These are phyloP conservation scores for Pulveroboletus ravenelii DNA, from an alignment of 768 basidiomycete species.

Conservation along the genomic window DNA sequence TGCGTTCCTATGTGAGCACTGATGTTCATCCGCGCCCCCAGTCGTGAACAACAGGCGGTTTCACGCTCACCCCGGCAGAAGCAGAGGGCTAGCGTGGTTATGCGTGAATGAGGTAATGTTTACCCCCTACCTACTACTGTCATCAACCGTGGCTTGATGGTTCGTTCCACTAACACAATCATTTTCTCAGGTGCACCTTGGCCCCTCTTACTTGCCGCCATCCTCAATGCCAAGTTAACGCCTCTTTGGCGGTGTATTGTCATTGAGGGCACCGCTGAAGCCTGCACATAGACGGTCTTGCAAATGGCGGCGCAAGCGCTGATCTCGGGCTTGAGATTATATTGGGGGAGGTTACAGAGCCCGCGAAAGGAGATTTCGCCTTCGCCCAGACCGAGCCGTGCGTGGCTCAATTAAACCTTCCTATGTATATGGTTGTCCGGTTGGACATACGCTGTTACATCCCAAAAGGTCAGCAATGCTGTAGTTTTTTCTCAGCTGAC, in stretches of 20 bases:
- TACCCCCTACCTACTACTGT: background rate
- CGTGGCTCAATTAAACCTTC: slow-evolving; percentile 71
- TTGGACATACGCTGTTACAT: slow-evolving; percentile 6
- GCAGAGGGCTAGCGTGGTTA: slow-evolving; percentile 73
- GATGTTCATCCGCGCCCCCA: slow-evolving; percentile 22
- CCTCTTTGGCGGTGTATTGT: slow-evolving; percentile 63
- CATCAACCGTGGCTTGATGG: too few species aligned
- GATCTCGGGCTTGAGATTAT: slow-evolving; percentile 55
- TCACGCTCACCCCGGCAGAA: too few species aligned
- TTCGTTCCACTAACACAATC: background rate
- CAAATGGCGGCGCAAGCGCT: slow-evolving; percentile 34
- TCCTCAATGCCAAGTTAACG: too few species aligned
- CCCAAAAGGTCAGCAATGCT: slow-evolving; percentile 8
- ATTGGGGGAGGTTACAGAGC: slow-evolving; percentile 56
- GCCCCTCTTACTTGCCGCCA: too few species aligned
- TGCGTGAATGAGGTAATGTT: slow-evolving; percentile 85
- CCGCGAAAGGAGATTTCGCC: slow-evolving; percentile 49
- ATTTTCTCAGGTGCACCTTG: slow-evolving; percentile 46
- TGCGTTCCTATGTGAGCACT: background rate
- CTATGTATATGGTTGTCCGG: slow-evolving; percentile 46
- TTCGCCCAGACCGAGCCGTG: slow-evolving; percentile 52
- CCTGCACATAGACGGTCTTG: slow-evolving; percentile 57
- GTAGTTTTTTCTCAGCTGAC: slow-evolving; percentile 8
- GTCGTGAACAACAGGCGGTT: slow-evolving; percentile 49
- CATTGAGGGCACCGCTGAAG: slow-evolving; percentile 73